Base-by-base conservation (phyloP, 2,329 filamentous ascomycete genomes). In the Orbilia quercus region DNA sequence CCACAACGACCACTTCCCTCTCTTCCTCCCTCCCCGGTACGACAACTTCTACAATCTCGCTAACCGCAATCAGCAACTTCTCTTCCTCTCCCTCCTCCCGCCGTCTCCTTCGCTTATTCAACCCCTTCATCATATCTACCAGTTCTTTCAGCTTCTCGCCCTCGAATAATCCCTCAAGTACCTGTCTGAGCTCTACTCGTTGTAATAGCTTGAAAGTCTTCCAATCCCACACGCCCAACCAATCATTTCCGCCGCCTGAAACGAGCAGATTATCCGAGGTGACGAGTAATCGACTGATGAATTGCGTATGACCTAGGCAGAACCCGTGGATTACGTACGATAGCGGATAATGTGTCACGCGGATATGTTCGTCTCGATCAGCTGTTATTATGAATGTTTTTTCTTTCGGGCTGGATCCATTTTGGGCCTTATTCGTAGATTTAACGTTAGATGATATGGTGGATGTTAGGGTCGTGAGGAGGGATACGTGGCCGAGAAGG, bases 401-500 rank as follows among this genome's bases (percentile, higher is more conserved):
- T n/a, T 79, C 76, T 38, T 80, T 80, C 16, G 80, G 80, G 11
- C 22, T 47, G n/a, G 25, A 12, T 0, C 48, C 40, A 16, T 34
- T 44, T 40, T 71, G 45, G 11, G 38, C 16, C 4, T 3, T 55
- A 2, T 22, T 6, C 7, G 76, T 63, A 71, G 88, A 84, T 75
- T 86, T 22, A 77, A 80, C 71, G 76, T 82, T 75, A 76, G 83
- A 79, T 78, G 83, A 79, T n/a, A 81, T 82, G 4, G 84, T 84
- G 44, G 87, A 83, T 1, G 84, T 81, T 57, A 97, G 80, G 78
- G 91, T 89, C 1, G 93, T 97, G 54, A 99, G 86, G 87, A 98
- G 91, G 0, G 94, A 97, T 12, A 99, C 95, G 81, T 99, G 95
- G 11, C 95, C 95, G 0, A 99, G 87, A 6, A 97, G 83, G 0